These are phyloP conservation scores for Beauveria bassiana DNA, from an alignment of 2,329 filamentous ascomycete genomes.

Conservation along the genomic window DNA sequence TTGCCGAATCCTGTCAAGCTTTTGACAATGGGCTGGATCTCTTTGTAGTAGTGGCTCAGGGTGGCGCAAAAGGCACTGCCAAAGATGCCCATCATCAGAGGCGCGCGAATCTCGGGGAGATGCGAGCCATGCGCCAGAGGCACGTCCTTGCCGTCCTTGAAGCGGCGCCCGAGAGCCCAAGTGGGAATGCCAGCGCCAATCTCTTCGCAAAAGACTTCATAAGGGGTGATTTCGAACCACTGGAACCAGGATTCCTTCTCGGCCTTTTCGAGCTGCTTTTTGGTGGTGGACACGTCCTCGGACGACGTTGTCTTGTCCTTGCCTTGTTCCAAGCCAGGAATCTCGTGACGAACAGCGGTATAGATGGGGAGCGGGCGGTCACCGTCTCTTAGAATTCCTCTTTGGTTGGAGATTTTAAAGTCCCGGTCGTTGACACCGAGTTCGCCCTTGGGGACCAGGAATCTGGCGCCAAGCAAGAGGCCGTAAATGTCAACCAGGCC, in stretches of 20 bases:
- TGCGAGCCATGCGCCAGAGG: constrained; percentile 56
- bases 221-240: constrained; percentile 94
- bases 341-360: constrained; percentile 90
- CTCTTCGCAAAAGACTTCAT: constrained; percentile 93
- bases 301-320: constrained; percentile 20
- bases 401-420: constrained; percentile 86
- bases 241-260: constrained; percentile 83
- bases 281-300: constrained; percentile 27
- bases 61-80: constrained; percentile 96
- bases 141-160: constrained; percentile 54
- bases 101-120: constrained; percentile 76
- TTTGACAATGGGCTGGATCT: constrained; percentile 75
- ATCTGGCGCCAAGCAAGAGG: constrained; percentile 70
- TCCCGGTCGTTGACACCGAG: constrained; percentile 64
- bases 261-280: constrained; percentile 44
- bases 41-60: constrained; percentile 89
- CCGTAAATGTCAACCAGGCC: constrained; percentile 93
- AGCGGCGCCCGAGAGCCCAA: constrained; percentile 83
- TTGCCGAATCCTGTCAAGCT: constrained; percentile 66
- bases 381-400: constrained; percentile 66
- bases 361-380: constrained; percentile 88
- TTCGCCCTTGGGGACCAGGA: constrained; percentile 78
- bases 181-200: constrained; percentile 86
- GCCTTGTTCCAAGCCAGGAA: constrained; percentile 53
- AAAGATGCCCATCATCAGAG: constrained; percentile 87